These are phyloP conservation scores for Aspergillus hancockii DNA, from an alignment of 495 filamentous ascomycete genomes.

Conservation along the genomic window DNA sequence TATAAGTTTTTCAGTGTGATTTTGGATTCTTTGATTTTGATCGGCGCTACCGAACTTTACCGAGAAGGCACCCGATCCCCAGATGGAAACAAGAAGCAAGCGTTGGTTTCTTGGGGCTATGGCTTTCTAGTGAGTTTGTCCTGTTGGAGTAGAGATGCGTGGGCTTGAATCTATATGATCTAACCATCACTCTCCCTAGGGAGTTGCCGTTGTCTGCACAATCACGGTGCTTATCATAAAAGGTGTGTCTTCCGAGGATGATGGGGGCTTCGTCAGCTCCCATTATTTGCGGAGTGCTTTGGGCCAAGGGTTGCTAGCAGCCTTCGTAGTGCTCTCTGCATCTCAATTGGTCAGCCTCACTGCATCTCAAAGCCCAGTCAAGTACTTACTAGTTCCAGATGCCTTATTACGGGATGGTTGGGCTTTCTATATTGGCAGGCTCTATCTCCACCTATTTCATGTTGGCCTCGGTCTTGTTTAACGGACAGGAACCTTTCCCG, in stretches of 20 bases:
- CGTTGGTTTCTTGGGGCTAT: constrained; percentile 34
- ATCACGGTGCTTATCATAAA: constrained; percentile 27
- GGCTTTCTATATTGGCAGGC: constrained; percentile 35
- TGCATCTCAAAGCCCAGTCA: background rate
- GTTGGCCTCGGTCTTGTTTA: constrained; percentile 25
- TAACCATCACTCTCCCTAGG: constrained; percentile 19
- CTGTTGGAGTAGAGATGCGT: background rate
- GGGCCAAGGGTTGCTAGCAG: constrained; percentile 33
- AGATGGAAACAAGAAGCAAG: constrained; percentile 29
- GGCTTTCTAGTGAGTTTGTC: constrained; percentile 39
- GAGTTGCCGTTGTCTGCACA: constrained; percentile 33
- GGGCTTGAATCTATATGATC: background rate
- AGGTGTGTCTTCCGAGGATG: constrained; percentile 23
- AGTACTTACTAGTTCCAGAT: constrained; percentile 31
- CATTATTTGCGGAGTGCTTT: constrained; percentile 39
- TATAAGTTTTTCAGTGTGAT: constrained; percentile 30
- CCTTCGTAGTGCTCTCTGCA: constrained; percentile 34
- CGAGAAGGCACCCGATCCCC: constrained; percentile 19
- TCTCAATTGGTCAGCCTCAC: constrained; percentile 42
- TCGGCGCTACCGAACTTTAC: constrained; percentile 34
- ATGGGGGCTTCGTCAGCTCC: constrained; percentile 26
- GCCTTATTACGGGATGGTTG: constrained; percentile 35
- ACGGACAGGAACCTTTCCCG: constrained; percentile 37
- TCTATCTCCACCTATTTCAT: constrained; percentile 36
- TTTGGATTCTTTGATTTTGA: constrained; percentile 39